Evolutionary conservation across 768 basidiomycete species (phyloP).

Genomic region (Rhizopogon roseolus): DNA sequence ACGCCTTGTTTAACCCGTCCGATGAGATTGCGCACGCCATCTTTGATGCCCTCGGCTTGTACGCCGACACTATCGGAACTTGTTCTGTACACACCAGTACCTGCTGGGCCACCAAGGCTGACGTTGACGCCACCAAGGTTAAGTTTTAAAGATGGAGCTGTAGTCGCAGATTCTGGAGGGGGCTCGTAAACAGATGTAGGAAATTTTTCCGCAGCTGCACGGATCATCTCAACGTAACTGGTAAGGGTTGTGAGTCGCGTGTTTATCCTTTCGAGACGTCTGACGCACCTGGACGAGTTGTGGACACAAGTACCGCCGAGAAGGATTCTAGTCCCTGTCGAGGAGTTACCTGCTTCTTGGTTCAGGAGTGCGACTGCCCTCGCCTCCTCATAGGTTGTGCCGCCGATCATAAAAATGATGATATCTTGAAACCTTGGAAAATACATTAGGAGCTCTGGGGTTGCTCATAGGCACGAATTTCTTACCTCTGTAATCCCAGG

Average conservation of each 20-base stretch:
- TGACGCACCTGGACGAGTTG: conserved; percentile 81
- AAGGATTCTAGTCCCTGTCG: conserved; percentile 69
- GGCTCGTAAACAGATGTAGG: conserved; percentile 66
- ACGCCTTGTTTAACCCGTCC: conserved; percentile 89
- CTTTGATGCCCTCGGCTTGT: conserved; percentile 84
- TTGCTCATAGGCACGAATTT: conserved; percentile 1
- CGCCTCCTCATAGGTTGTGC: conserved; percentile 94
- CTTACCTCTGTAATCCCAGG: conserved; percentile 66
- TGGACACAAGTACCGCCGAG: conserved; percentile 95
- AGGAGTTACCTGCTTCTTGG: conserved; percentile 58
- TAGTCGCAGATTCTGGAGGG: conserved; percentile 68
- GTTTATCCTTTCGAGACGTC: not conserved
- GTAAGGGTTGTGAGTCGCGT: conserved; percentile 6
- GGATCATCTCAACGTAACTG: conserved; percentile 89
- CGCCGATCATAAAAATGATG: conserved; percentile 95
- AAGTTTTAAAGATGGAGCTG: conserved; percentile 78
- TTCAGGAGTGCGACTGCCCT: conserved; percentile 82
- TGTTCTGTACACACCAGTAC: conserved; percentile 82
- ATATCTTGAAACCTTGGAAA: conserved; percentile 82
- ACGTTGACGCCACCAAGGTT: conserved; percentile 92
- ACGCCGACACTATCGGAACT: conserved; percentile 68
- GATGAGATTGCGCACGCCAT: conserved; percentile 82
- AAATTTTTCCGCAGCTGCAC: conserved; percentile 60
- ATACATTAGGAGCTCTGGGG: not conserved
- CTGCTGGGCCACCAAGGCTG: conserved; percentile 83